Evolutionary conservation across 2,329 filamentous ascomycete species (phyloP), one percentile per base, ranked within the genome.

Genomic region (Ophiosphaerella korrae): DNA sequence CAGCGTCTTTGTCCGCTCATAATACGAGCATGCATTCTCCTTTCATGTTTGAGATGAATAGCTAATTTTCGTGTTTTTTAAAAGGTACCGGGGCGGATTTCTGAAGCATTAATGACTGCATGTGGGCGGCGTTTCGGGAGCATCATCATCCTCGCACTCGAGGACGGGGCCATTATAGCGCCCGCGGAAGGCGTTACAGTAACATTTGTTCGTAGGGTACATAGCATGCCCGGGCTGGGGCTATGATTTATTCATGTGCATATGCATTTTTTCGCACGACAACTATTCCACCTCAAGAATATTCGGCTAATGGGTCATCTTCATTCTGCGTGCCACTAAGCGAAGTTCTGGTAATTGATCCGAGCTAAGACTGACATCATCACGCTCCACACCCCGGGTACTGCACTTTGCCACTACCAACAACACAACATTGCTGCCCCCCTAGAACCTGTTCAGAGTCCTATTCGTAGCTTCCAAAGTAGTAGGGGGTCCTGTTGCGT

Each of bases 1-100:
- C 59, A 68, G 63, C 34, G 64, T 71, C 26, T 70, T 70, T 38
- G 65, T 70, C 11, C 61, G 66, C 35, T 68, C 66, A 33, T 68
- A 60, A 50, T 14, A 23, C 23, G 5, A 53, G 14, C 5, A 43
- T 18, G 35, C 26, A 23, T 3, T 29, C 29, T 48, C 29, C 3
- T 51, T 36, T 18, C 13, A 18, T 11, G 26, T 29, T 11, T 11
- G 11, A 29, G 26, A 29, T 2, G 7, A 29, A 29, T 29, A 29
- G 26, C 37, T 43, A 48, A 42, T 35, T 33, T 32, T 39, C 46
- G 42, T 41, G 29, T n/a, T 42, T 42, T 45, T 32, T 3, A 36
- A 37, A 32, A 36, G 31, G 41, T 23, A 29, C 32, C 31, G 43
- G 40, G 48, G 39, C 45, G 45, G 36, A 14, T 53, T 42, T 45